Evolutionary conservation across 1,284 basidiomycete genomes (phyloP).

Genomic region (Ustilago hordei): DNA sequence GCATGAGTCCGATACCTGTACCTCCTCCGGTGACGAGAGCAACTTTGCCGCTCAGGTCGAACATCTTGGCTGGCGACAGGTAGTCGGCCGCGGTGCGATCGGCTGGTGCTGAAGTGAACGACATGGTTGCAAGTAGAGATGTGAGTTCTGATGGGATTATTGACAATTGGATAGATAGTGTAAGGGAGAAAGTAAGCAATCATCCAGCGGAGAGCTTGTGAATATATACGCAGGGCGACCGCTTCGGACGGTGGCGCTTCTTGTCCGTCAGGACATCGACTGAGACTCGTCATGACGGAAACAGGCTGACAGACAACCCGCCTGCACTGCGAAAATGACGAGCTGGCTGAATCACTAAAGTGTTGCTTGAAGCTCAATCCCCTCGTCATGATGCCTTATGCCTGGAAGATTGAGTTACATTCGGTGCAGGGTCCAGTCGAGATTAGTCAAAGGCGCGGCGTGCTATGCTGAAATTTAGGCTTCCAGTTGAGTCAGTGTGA

Average conservation of each 20-base stretch:
- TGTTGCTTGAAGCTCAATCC: not conserved
- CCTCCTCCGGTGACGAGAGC: slow-evolving; percentile 84
- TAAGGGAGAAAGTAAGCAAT: not conserved
- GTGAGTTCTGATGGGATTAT: not conserved
- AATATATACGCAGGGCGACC: not conserved
- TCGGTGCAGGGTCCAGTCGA: slow-evolving; percentile 5
- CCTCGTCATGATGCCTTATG: slow-evolving; percentile 3
- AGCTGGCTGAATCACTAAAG: not conserved
- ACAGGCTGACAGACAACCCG: not conserved
- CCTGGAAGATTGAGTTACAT: slow-evolving; percentile 1
- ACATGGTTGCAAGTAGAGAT: slow-evolving; percentile 12
- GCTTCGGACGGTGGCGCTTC: not conserved
- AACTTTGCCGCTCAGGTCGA: slow-evolving; percentile 70
- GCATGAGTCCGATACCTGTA: slow-evolving; percentile 80
- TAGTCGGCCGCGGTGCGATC: slow-evolving; percentile 28
- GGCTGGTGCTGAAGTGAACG: slow-evolving; percentile 34
- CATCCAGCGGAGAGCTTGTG: not conserved
- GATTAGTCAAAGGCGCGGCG: not conserved
- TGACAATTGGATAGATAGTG: not conserved
- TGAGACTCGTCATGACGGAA: not conserved
- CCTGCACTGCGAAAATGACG: too few relatives aligned
- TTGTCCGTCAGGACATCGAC: not conserved
- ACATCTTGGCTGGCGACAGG: slow-evolving; percentile 30
- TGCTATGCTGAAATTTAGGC: not conserved
- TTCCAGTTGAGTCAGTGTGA: slow-evolving; percentile 28